Conservation (phyloP, 1,139 yeast species). For the Kodamaea plutei region DNA sequence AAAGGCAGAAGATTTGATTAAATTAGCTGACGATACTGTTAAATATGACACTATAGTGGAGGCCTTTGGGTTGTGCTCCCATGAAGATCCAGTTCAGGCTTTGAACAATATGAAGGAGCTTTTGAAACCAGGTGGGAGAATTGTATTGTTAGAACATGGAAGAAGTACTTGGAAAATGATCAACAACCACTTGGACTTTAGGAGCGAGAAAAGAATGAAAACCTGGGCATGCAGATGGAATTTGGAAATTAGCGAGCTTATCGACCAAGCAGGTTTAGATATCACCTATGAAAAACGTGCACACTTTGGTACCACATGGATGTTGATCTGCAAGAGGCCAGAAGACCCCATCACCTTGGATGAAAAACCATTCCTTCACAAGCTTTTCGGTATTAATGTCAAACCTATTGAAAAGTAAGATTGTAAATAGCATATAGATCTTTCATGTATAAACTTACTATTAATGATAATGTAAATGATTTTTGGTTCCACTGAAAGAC, state of each 20-base stretch:
- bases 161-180: slow-evolving; percentile 75
- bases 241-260: slow-evolving; percentile 80
- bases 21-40: slow-evolving; percentile 45
- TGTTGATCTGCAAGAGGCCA: slow-evolving; percentile 68
- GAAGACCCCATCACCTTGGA: slow-evolving; percentile 51
- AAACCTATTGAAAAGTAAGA: slow-evolving; percentile 20
- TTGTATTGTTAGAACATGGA: slow-evolving; percentile 88
- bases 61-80: slow-evolving; percentile 94
- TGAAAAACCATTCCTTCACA: slow-evolving; percentile 43
- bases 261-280: slow-evolving; percentile 81
- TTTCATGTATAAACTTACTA: too few relatives aligned
- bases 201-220: slow-evolving; percentile 79
- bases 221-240: slow-evolving; percentile 99
- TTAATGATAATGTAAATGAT: too few relatives aligned
- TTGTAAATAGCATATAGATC: too few relatives aligned
- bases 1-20: slow-evolving; percentile 78
- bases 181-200: slow-evolving; percentile 74
- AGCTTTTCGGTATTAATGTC: slow-evolving; percentile 38
- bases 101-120: slow-evolving; percentile 67
- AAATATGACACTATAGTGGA: slow-evolving; percentile 90
- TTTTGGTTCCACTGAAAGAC: too few relatives aligned
- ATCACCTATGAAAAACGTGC: slow-evolving; percentile 74
- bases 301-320: slow-evolving; percentile 95
- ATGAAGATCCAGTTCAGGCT: slow-evolving; percentile 85
- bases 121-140: slow-evolving; percentile 87